Evolutionary conservation across 2,329 filamentous ascomycete genomes (phyloP).

Genomic region (Phialophora verrucosa): DNA sequence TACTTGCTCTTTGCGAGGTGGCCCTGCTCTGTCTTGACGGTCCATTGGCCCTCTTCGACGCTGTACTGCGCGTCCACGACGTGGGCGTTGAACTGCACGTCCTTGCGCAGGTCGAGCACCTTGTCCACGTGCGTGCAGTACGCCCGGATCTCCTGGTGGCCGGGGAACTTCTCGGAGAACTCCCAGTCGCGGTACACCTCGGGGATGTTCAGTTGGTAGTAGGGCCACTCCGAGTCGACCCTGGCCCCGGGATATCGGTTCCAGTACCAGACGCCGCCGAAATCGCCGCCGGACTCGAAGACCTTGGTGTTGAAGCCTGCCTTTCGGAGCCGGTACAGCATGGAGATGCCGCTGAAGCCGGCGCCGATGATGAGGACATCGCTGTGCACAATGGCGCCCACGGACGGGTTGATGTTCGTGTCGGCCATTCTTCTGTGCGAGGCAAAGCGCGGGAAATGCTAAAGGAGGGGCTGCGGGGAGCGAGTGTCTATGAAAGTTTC

Average conservation of each 20-base stretch:
- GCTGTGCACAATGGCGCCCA: constrained; percentile 31
- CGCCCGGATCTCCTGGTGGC: constrained; percentile 45
- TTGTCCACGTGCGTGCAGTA: constrained; percentile 53
- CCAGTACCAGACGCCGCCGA: constrained; percentile 57
- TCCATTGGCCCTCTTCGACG: constrained; percentile 46
- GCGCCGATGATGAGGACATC: constrained; percentile 37
- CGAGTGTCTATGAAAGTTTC: neutral
- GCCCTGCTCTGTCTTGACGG: constrained; percentile 47
- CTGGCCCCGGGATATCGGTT: constrained; percentile 74
- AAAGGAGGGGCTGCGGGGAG: neutral
- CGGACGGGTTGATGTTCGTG: constrained; percentile 19
- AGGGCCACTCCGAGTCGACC: constrained; percentile 61
- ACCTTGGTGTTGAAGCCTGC: constrained; percentile 44
- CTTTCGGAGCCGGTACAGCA: constrained; percentile 43
- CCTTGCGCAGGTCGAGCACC: constrained; percentile 48
- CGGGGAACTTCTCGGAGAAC: constrained; percentile 52
- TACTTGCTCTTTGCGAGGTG: constrained; percentile 34
- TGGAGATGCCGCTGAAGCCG: constrained; percentile 37
- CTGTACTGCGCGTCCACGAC: constrained; percentile 48
- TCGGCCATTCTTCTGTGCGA: constrained; percentile 1
- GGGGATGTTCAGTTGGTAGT: constrained; percentile 61
- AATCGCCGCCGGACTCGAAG: constrained; percentile 45
- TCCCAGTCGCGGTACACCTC: constrained; percentile 54
- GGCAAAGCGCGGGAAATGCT: neutral
- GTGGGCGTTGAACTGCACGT: constrained; percentile 44